Evolutionary conservation across 306 rosid species (phyloP).

Genomic region (Quercus dentata): DNA sequence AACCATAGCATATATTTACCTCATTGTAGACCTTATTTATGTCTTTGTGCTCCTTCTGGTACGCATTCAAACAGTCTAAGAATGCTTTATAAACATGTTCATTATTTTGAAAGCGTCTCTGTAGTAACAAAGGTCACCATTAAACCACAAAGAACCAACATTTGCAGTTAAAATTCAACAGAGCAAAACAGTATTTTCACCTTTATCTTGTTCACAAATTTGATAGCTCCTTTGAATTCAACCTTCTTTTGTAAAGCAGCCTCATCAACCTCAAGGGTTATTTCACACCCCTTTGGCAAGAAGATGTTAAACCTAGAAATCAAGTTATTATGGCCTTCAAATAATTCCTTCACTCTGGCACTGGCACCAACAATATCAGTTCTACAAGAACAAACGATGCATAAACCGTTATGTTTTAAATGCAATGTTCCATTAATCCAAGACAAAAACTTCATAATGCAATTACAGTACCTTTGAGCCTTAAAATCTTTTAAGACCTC

Average conservation of each 20-base stretch:
- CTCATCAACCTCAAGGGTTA: slow-evolving; percentile 76
- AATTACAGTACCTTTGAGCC: slow-evolving; percentile 71
- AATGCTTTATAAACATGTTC: slow-evolving; percentile 91
- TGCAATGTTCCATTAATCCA: slow-evolving; percentile 4
- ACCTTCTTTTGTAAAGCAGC: slow-evolving; percentile 81
- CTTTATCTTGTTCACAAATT: slow-evolving; percentile 97
- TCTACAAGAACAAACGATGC: slow-evolving; percentile 43
- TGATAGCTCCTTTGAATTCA: slow-evolving; percentile 93
- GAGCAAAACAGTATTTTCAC: slow-evolving; percentile 32
- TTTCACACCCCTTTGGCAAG: slow-evolving; percentile 93
- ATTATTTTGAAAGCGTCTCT: slow-evolving; percentile 85
- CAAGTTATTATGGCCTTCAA: slow-evolving; percentile 87
- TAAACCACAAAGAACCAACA: slow-evolving; percentile 2
- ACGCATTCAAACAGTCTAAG: slow-evolving; percentile 89
- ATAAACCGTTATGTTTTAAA: slow-evolving; percentile 15
- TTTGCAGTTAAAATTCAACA: slow-evolving; percentile 5
- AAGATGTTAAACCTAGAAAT: slow-evolving; percentile 94
- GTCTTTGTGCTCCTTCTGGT: slow-evolving; percentile 93
- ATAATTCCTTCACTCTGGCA: slow-evolving; percentile 89
- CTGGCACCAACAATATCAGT: slow-evolving; percentile 89
- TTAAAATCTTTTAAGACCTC: slow-evolving; percentile 97
- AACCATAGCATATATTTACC: slow-evolving; percentile 42
- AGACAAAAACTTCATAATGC: not conserved
- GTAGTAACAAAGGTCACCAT: slow-evolving; percentile 26
- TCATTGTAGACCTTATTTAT: slow-evolving; percentile 81